Evolutionary conservation across 345 rosid species (phyloP), one percentile per base, ranked within the genome.

Genomic region (Erodium maritimum): DNA sequence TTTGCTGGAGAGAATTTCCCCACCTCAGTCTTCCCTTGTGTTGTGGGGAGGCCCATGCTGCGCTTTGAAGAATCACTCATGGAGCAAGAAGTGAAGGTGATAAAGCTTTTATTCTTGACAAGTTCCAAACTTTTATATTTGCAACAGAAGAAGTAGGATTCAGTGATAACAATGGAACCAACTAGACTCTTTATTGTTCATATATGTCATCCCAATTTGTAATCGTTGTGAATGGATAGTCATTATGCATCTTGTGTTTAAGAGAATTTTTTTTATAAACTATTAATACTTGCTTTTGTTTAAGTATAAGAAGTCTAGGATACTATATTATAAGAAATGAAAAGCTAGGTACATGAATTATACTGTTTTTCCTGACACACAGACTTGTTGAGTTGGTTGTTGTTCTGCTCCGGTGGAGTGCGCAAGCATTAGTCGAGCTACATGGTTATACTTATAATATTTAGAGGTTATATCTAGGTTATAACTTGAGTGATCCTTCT

Each of bases 1-100:
- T 93, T 93, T 69, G 90, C 96, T 21, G 99, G 96, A 73, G 99
- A 93, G 77, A 89, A 89, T 71, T 93, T 93, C 55, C 99, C 95
- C 17, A 85, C 95, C 1, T 93, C 96, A 17, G 99, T 93, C 19
- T 89, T 93, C 64, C 96, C 99, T 0, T 89, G 96, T 58, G 91
- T 89, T 9, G 96, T 93, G 23, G 96, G 99, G 52, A 77, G 94
- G 69, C 99, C 96, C 6, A 76, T 93, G 88, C 71, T 87, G 55
- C 87, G 99, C 0, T 93, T 83, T 29, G 96, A 93, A 70, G 96
- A 93, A 62, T 85, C 94, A 23, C 91, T 93, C 58, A 78, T 83
- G 71, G 99, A 89, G 68, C 96, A 93, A 61, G 91, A 83, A 68
- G 68, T 93, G 64, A 83, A 80, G 95, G 99, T 93, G 42, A 52